Evolutionary conservation across 495 filamentous ascomycete genomes (phyloP), one percentile per base, ranked within the genome.

Genomic region (Parathielavia hyrcaniae): DNA sequence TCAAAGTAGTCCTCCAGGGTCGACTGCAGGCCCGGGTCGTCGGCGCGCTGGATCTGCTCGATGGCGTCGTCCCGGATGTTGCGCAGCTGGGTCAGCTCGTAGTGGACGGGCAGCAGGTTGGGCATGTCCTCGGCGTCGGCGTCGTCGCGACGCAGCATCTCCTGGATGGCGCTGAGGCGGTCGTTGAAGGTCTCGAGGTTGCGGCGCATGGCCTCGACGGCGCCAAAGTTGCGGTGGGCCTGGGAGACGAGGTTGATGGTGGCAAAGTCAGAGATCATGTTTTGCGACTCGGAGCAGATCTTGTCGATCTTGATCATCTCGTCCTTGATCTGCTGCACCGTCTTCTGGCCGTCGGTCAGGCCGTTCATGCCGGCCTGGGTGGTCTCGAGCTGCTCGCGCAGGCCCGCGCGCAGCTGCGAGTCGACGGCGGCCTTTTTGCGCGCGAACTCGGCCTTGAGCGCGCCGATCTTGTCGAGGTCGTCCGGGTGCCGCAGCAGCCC

Each of bases 251-350:
- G 76, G 70, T 97, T 96, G 72, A 99, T 96, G 66, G 93, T 89
- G 38, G 95, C 89, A 69, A 99, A 99, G 75, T 97, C 93, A 57
- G 86, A 83, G 57, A 97, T 96, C 82, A 96, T 96, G 65, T 87
- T 85, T 75, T 97, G 92, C 50, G 90, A 88, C 70, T 97, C 95
- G 58, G 89, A 88, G 74, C 93, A 97, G 50, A 99, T 81, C 77
- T 91, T 92, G 73, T 97, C 95, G 70, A 99, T 97, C 73, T 93
- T 93, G 77, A 91, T 87, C 79, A 99, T 91, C 77, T 97, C 93
- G 65, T 97, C 95, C 71, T 92, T 92, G 65, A 96, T 96, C 60
- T 84, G 82, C 59, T 87, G 84, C 13, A 97, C 85, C 49, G 86
- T 88, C 62, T 89, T 84, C 71, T 96, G 90, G 50, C 90, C 91